Percentiles rank a stretch among this genome's conserved stretches.
Conservation (phyloP, 306 rosid genomes). For the Ochetophila trinervis region DNA sequence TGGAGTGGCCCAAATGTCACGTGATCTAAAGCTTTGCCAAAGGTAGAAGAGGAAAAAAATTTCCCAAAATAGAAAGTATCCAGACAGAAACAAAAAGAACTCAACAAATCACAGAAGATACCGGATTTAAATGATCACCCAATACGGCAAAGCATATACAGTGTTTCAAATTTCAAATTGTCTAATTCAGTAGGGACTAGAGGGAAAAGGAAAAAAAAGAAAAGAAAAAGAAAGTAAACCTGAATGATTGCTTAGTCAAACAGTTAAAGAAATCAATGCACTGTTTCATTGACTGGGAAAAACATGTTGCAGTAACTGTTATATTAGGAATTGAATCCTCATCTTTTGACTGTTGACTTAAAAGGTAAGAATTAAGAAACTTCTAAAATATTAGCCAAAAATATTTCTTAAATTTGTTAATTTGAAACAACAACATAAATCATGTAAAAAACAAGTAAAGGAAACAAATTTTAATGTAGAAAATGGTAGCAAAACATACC, state of each 20-base stretch:
- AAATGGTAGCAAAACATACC: slow-evolving; percentile 40
- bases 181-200: neutral
- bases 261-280: slow-evolving; percentile 19
- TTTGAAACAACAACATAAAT: neutral
- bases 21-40: neutral
- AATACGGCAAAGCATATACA: neutral
- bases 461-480: neutral
- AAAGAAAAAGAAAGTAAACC: neutral
- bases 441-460: slow-evolving; percentile 7
- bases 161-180: slow-evolving; percentile 25
- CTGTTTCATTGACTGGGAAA: slow-evolving; percentile 30
- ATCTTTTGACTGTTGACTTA: slow-evolving; percentile 37
- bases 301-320: slow-evolving; percentile 34
- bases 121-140: neutral
- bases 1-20: neutral
- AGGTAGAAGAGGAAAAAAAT: neutral
- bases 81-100: neutral
- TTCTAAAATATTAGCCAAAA: slow-evolving; percentile 28
- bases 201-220: neutral
- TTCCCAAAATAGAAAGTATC: neutral
- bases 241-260: slow-evolving; percentile 11
- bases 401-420: neutral
- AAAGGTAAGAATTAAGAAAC: slow-evolving; percentile 46
- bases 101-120: neutral
- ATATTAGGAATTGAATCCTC: slow-evolving; percentile 37